Base-by-base conservation (phyloP, 129 eudicot species). In the Flaveria trinervia region DNA sequence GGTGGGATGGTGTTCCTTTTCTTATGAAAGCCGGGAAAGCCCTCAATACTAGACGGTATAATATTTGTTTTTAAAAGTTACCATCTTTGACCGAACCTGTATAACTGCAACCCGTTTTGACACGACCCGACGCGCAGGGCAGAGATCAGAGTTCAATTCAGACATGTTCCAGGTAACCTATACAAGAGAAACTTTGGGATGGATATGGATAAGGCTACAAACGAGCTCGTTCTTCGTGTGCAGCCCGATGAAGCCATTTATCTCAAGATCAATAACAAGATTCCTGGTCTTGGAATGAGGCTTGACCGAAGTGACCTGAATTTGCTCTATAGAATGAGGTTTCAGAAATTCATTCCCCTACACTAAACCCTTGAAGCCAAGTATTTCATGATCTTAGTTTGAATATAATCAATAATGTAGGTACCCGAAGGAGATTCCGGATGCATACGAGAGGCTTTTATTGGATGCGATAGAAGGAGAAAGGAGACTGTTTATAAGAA, bases 21-120 rank as follows among this genome's bases (percentile, higher is more conserved):
- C 88, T 93, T 46, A 93, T 93, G 98, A 93, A 90, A 87, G 98
- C 97, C 5, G 98, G 98, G 51, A 93, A 93, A 81, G 98, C 98
- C 70, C 98, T 93, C 69, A 81, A 90, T 77, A 90, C 92, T 11
- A 90, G 72, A 74, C 81, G 95, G 98, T 56, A 33, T 55, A 17
- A 49, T 23, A 28, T 75, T 48, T 12, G 1, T 65, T 20, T 52
- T 74, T 73, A 23, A 28, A 23, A 23, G 10, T 28, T 68, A 36
- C 16, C 30, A 0, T 18, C 22, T 60, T 72, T 73, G 68, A 50
- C 64, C 8, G 1, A 36, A 36, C 7, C 41, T 36, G 41, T 5
- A 0, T 36, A 36, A 36, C 41, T 36, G 7, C 41, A 36, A 36
- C 41, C 52, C 15, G 22, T 46, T 46, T 11, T 43, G 20, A 36